Percentiles rank a stretch among this genome's conserved stretches.
These are phyloP conservation scores for Neovahlkampfia damariscottae DNA, from an alignment of 78 protist species.

Conservation along the genomic window DNA sequence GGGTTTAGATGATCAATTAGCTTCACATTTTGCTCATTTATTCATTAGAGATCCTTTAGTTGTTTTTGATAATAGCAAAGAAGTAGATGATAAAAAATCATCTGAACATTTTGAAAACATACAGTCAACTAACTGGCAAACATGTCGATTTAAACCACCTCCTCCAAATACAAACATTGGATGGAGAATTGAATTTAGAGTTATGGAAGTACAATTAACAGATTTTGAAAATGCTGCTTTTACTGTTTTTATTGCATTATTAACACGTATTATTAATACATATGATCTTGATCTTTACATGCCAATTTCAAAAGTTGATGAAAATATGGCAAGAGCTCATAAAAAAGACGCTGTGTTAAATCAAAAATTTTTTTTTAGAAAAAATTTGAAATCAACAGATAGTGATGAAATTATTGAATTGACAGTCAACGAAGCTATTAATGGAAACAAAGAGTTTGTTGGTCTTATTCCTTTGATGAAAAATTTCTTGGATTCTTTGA, in stretches of 20 bases:
- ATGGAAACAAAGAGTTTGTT: constrained; percentile 31
- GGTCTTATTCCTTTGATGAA: constrained; percentile 40
- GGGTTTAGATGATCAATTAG: constrained; percentile 50
- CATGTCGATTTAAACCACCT: constrained; percentile 94
- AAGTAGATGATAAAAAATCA: constrained; percentile 24
- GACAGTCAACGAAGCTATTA: constrained; percentile 22
- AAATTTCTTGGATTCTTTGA: background rate
- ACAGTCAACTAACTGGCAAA: constrained; percentile 93
- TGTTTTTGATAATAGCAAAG: constrained; percentile 49
- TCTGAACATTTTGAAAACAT: constrained; percentile 83
- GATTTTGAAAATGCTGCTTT: constrained; percentile 96
- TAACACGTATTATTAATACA: constrained; percentile 61
- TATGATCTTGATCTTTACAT: constrained; percentile 69
- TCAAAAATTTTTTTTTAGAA: constrained; percentile 60
- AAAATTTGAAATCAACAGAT: background rate
- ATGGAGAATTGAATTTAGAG: constrained; percentile 92
- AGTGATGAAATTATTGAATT: background rate
- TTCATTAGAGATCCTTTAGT: constrained; percentile 93
- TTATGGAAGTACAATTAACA: constrained; percentile 79
- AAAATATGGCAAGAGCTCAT: constrained; percentile 76
- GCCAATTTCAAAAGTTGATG: constrained; percentile 87
- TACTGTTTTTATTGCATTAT: constrained; percentile 54
- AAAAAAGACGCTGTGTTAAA: constrained; percentile 32
- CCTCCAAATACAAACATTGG: constrained; percentile 67
- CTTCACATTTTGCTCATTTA: constrained; percentile 82